Conservation (phyloP, 257 asterid species). For the Leonotis leonurus region DNA sequence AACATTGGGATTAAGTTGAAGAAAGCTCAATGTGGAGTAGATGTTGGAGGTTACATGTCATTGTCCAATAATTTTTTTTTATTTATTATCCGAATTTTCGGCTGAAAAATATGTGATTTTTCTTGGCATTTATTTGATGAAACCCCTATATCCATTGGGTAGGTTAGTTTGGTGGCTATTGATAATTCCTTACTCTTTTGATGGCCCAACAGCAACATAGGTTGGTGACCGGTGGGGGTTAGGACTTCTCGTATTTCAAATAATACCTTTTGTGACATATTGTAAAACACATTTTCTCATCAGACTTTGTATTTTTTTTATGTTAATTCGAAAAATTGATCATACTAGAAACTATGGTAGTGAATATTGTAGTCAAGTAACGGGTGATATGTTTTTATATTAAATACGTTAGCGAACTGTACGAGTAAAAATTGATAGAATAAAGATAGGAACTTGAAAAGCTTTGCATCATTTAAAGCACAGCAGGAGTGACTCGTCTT, state of each 20-base stretch:
- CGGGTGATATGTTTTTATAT: conserved; percentile 1
- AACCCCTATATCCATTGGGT: background rate
- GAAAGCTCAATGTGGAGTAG: background rate
- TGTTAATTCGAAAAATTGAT: background rate
- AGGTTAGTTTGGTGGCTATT: background rate
- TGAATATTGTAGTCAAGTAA: background rate
- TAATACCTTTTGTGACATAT: background rate
- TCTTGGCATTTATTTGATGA: background rate
- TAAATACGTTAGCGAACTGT: too few relatives aligned
- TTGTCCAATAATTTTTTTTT: background rate
- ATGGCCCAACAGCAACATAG: background rate
- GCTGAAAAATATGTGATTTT: background rate
- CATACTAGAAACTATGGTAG: too few relatives aligned
- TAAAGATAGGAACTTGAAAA: conserved; percentile 5
- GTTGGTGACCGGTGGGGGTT: conserved; percentile 7
- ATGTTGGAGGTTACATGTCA: background rate
- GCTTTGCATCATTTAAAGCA: background rate
- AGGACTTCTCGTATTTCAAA: background rate
- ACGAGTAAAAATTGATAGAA: too few relatives aligned
- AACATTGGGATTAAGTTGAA: background rate
- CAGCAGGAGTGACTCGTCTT: background rate
- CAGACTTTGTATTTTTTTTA: background rate
- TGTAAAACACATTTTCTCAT: background rate
- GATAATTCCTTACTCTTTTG: background rate
- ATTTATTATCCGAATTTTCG: background rate